A percentile compares a stretch with the other conserved stretches of the same genome.
These are phyloP conservation scores for Clathrospora elynae DNA, from an alignment of 2,329 filamentous ascomycete species.

Conservation along the genomic window DNA sequence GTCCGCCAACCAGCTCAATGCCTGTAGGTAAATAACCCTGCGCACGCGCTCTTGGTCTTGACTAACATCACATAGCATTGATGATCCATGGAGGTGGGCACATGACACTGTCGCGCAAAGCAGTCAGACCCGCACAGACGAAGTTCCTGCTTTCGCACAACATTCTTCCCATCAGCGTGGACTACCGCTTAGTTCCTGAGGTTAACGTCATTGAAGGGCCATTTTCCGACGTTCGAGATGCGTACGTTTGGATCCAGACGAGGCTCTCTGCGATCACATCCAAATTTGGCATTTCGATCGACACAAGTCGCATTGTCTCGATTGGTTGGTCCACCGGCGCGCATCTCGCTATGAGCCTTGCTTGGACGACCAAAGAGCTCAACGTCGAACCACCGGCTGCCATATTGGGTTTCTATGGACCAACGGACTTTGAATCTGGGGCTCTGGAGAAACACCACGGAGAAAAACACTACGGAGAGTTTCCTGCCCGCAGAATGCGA, in stretches of 20 bases:
- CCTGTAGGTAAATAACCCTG: constrained; percentile 11
- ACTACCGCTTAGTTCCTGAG: constrained; percentile 60
- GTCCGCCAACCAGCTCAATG: constrained; percentile 5
- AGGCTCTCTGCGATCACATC: constrained; percentile 2
- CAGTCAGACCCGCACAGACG: constrained; percentile 48
- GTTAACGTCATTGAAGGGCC: constrained; percentile 54
- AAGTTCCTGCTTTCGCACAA: constrained; percentile 46
- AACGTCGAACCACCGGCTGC: constrained; percentile 4
- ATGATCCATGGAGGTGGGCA: constrained; percentile 56
- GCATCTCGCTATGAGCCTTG: constrained; percentile 10
- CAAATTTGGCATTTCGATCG: constrained; percentile 5
- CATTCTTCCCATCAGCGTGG: constrained; percentile 56
- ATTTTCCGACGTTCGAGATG: constrained; percentile 53
- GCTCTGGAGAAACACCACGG: constrained; percentile 3
- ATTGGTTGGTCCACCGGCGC: constrained; percentile 8
- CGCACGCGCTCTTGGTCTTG: constrained; percentile 1
- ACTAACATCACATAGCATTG: constrained; percentile 38
- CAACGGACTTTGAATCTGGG: constrained; percentile 8
- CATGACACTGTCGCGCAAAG: constrained; percentile 49
- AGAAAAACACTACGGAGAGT: no score
- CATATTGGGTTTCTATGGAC: constrained; percentile 7
- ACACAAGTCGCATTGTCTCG: constrained; percentile 2
- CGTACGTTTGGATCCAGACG: constrained; percentile 10
- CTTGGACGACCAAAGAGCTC: constrained; percentile 5
- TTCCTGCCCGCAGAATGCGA: constrained; percentile 8